These are phyloP conservation scores for Fonsecaea monophora DNA, from an alignment of 2,329 filamentous ascomycete genomes.

Conservation along the genomic window DNA sequence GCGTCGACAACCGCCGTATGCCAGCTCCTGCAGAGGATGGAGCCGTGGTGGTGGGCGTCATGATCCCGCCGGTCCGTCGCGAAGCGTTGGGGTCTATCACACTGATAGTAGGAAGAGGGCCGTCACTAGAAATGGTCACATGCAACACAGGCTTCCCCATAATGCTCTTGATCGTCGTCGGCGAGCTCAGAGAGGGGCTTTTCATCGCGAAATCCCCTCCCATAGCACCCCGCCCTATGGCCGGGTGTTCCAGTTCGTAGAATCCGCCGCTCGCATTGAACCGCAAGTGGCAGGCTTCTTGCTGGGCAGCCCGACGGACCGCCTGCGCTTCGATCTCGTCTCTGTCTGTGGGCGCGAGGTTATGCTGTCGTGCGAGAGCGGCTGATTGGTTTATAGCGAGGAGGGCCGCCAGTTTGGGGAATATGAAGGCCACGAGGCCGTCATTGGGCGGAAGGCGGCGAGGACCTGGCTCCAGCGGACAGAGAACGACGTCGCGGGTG, in stretches of 20 bases:
- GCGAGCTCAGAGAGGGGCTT: conserved; percentile 18
- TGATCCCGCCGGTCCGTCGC: conserved; percentile 32
- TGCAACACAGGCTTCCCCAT: conserved; percentile 45
- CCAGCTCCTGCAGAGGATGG: conserved; percentile 25
- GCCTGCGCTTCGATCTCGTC: conserved; percentile 53
- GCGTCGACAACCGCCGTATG: conserved; percentile 44
- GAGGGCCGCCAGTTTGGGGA: conserved; percentile 58
- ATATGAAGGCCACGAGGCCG: conserved; percentile 53
- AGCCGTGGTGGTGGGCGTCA: conserved; percentile 15
- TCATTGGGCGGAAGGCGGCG: conserved; percentile 51
- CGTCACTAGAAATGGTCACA: conserved; percentile 49
- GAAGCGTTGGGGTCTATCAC: conserved; percentile 47
- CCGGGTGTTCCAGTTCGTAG: conserved; percentile 57
- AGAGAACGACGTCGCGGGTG: conserved; percentile 52
- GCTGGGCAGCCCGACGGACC: conserved; percentile 51
- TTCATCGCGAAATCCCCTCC: conserved; percentile 30
- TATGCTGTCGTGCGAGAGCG: conserved; percentile 49
- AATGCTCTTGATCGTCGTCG: conserved; percentile 26
- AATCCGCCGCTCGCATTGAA: conserved; percentile 51
- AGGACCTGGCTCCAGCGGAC: conserved; percentile 49
- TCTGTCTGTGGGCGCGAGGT: conserved; percentile 50
- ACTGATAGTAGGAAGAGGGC: conserved; percentile 49
- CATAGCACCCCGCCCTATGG: conserved; percentile 44
- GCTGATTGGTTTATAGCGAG: conserved; percentile 56
- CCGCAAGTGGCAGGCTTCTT: conserved; percentile 55